These are phyloP conservation scores for Intubia oerlemansii DNA, from an alignment of 2,329 filamentous ascomycete species.

Conservation along the genomic window DNA sequence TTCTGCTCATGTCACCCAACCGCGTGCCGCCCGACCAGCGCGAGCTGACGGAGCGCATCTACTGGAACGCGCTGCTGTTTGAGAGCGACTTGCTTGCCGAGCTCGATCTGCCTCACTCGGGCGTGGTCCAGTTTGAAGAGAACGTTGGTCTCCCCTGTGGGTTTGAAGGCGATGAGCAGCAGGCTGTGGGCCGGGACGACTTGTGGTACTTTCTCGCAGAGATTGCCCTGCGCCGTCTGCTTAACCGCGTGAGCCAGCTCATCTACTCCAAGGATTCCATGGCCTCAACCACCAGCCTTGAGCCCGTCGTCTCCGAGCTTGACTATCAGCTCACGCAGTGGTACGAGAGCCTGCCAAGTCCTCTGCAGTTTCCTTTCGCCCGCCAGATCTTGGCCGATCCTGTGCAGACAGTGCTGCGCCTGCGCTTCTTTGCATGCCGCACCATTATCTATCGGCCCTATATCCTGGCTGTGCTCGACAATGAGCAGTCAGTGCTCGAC, in stretches of 20 bases:
- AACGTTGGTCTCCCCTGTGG: constrained; percentile 57
- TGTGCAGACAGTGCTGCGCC: constrained; percentile 56
- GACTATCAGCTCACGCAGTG: constrained; percentile 69
- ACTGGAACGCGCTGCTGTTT: constrained; percentile 67
- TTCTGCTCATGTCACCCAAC: constrained; percentile 50
- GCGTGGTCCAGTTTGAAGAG: constrained; percentile 66
- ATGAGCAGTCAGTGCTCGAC: constrained; percentile 51
- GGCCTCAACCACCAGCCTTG: constrained; percentile 49
- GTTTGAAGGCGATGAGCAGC: constrained; percentile 49
- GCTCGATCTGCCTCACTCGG: constrained; percentile 62
- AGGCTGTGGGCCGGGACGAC: constrained; percentile 46
- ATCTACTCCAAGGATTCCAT: constrained; percentile 57
- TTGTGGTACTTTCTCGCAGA: constrained; percentile 76
- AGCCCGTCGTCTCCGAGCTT: constrained; percentile 58
- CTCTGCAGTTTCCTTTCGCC: constrained; percentile 59
- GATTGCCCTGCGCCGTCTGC: constrained; percentile 53
- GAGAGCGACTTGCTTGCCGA: constrained; percentile 65
- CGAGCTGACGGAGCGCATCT: constrained; percentile 57
- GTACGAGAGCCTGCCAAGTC: constrained; percentile 57
- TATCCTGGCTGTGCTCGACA: constrained; percentile 58
- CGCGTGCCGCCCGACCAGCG: constrained; percentile 48
- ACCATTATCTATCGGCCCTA: constrained; percentile 77
- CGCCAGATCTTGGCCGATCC: constrained; percentile 42
- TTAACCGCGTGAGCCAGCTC: constrained; percentile 61
- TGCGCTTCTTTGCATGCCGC: constrained; percentile 67